phyloP scores from a whole-genome alignment of 306 rosid species.

The Nissolia schottii region DNA sequence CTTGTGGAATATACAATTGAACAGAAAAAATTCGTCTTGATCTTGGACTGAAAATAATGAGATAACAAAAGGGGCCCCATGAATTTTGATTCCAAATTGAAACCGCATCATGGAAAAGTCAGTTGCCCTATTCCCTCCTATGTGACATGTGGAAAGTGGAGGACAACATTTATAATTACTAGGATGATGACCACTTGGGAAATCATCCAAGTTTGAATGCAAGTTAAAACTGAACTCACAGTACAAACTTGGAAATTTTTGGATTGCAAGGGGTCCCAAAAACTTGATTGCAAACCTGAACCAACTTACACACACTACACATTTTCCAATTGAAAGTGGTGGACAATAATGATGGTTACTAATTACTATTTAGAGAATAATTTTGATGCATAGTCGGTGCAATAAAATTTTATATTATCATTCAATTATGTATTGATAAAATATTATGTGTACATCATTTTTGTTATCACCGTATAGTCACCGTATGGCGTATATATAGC shows the following conservation, averaged over 20 bases:
- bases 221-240: conserved; percentile 16
- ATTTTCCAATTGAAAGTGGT: conserved; percentile 33
- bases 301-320: conserved; percentile 10
- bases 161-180: conserved; percentile 14
- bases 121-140: not conserved
- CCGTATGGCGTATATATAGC: too few relatives aligned
- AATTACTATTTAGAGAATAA: too few relatives aligned
- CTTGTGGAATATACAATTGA: not conserved
- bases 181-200: conserved; percentile 3
- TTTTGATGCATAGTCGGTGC: too few relatives aligned
- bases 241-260: conserved; percentile 21
- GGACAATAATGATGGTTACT: conserved; percentile 14
- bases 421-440: too few relatives aligned
- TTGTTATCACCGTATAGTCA: too few relatives aligned
- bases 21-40: not conserved
- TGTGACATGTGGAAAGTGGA: conserved; percentile 29
- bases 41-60: conserved; percentile 21
- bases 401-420: too few relatives aligned
- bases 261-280: conserved; percentile 24
- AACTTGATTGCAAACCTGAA: conserved; percentile 17
- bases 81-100: conserved; percentile 30
- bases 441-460: too few relatives aligned
- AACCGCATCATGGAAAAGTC: conserved; percentile 23
- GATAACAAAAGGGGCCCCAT: conserved; percentile 32
- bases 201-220: conserved; percentile 22